Evolutionary conservation across 345 rosid genomes (phyloP).

Genomic region (Camelina neglecta): DNA sequence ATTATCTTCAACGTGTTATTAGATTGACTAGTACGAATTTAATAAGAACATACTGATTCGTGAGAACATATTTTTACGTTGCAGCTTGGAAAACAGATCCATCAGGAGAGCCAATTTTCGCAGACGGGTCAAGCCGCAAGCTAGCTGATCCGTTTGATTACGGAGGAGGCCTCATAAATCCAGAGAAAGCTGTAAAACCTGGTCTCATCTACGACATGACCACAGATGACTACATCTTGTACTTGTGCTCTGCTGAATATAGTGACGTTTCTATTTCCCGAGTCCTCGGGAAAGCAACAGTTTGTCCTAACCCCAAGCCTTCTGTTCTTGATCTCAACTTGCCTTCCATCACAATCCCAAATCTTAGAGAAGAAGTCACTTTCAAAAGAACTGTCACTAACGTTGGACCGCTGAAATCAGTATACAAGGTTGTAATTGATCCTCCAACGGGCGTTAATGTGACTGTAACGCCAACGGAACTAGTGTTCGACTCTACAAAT

Average conservation of each 20-base stretch:
- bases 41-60: neutral
- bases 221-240: slow-evolving; percentile 51
- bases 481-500: slow-evolving; percentile 35
- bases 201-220: slow-evolving; percentile 64
- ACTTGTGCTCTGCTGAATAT: slow-evolving; percentile 53
- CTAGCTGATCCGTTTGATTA: slow-evolving; percentile 60
- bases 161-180: slow-evolving; percentile 70
- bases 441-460: slow-evolving; percentile 43
- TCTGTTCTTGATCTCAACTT: slow-evolving; percentile 49
- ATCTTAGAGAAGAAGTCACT: slow-evolving; percentile 25
- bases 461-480: slow-evolving; percentile 21
- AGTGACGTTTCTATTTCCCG: slow-evolving; percentile 54
- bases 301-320: slow-evolving; percentile 40
- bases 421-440: slow-evolving; percentile 40
- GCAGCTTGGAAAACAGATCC: slow-evolving; percentile 49
- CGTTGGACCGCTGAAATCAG: slow-evolving; percentile 47
- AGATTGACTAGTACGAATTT: neutral
- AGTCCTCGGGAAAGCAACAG: slow-evolving; percentile 39
- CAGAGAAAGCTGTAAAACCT: slow-evolving; percentile 57
- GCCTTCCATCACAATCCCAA: slow-evolving; percentile 52
- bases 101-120: slow-evolving; percentile 46
- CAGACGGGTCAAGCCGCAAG: slow-evolving; percentile 45
- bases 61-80: neutral
- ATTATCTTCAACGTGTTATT: neutral
- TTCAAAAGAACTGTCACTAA: slow-evolving; percentile 53